Evolutionary conservation across 2,329 filamentous ascomycete genomes (phyloP).

Genomic region (Cytospora paraplurivora): DNA sequence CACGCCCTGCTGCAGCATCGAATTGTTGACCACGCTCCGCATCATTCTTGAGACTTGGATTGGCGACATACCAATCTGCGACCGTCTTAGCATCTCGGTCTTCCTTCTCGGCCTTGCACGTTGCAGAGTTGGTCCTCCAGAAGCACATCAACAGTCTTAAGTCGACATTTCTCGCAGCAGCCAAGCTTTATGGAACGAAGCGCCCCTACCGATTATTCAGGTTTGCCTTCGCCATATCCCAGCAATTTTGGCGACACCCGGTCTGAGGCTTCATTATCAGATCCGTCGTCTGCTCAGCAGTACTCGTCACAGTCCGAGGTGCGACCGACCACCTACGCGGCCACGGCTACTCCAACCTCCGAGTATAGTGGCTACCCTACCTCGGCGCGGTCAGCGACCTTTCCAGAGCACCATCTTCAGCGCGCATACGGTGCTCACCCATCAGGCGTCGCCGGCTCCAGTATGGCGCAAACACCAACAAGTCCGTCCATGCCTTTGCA

Average conservation of each 20-base stretch:
- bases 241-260: constrained; percentile 67
- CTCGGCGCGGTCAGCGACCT: constrained; percentile 78
- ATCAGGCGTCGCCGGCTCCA: constrained; percentile 73
- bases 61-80: background rate
- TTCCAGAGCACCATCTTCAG: constrained; percentile 79
- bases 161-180: constrained; percentile 9
- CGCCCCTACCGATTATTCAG: constrained; percentile 72
- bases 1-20: background rate
- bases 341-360: constrained; percentile 81
- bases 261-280: constrained; percentile 79
- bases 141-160: background rate
- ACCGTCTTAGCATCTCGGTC: background rate
- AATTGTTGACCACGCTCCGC: constrained; percentile 11
- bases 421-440: constrained; percentile 71
- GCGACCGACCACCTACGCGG: constrained; percentile 69
- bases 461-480: constrained; percentile 96
- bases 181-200: constrained; percentile 55
- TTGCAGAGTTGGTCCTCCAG: constrained; percentile 27
- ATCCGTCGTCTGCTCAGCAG: constrained; percentile 91
- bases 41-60: constrained; percentile 3
- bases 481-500: constrained; percentile 92
- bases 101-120: constrained; percentile 10
- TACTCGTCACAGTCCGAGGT: constrained; percentile 83
- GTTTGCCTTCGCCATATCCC: constrained; percentile 76
- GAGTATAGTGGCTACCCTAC: constrained; percentile 81